Base-by-base conservation (phyloP, 306 rosid genomes). In the Chamaecrista fasciculata region DNA sequence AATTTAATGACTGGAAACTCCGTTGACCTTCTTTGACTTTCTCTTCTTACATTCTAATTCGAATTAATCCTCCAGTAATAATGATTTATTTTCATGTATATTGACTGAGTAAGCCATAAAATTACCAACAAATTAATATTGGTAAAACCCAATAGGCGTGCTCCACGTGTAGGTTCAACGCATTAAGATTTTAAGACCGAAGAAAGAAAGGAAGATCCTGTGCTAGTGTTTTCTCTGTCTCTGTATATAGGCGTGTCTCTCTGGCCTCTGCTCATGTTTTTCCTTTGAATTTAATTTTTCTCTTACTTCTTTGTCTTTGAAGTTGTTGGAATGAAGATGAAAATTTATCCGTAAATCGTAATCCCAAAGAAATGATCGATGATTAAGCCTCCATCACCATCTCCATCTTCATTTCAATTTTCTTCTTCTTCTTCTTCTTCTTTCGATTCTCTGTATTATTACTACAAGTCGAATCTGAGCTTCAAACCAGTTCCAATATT, bases 401-500 rank as follows among this genome's bases (percentile, higher is more conserved):
- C 48, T 43, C 7, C 40, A 16, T 47, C 24, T n/a, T 31, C 57
- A 21, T 11, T 7, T 24, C 28, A 19, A 49, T 10, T 24, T 3
- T 28, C 56, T 12, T 44, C 63, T 26, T 6, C n/a, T 19, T 34
- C 11, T 26, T 26, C 12, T 25, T 72, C 44, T 2, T 16, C 52
- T 44, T 11, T 19, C 24, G 16, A 23, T 19, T 1, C 6, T 2
- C 1, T 0, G n/a, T 18, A 4, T 5, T 51, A 11, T 51, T 16
- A 0, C 16, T 23, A 24, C 8, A 51, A 51, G 24, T 51, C 58
- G 24, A 23, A 51, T 51, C 33, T 24, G n/a, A 24, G 0, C 62
- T 75, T 58, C 69, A 3, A 59, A 49, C 33, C 52, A 67, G 59
- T 43, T 49, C 70, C 36, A 59, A 48, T 7, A 42, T 29, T 9